These are phyloP conservation scores for Allium fistulosum DNA, from an alignment of 106 monocot genomes.

Conservation along the genomic window DNA sequence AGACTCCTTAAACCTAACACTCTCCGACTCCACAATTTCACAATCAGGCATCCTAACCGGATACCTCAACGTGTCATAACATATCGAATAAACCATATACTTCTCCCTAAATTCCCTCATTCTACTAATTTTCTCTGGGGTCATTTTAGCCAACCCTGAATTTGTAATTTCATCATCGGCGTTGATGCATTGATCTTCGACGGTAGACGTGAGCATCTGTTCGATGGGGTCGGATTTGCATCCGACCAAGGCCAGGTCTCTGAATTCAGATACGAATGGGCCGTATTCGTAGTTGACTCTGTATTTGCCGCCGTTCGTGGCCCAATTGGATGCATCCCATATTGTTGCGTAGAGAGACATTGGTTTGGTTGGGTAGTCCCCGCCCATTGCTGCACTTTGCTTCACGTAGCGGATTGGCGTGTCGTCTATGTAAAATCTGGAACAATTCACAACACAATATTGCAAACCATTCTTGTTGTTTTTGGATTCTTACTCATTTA, in stretches of 20 bases:
- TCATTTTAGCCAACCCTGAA: constrained; percentile 9
- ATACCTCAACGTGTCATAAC: constrained; percentile 39
- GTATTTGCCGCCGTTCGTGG: constrained; percentile 73
- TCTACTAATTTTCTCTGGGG: constrained; percentile 22
- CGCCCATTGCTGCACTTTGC: constrained; percentile 36
- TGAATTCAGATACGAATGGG: constrained; percentile 70
- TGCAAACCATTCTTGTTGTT: no score
- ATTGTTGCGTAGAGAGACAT: constrained; percentile 96
- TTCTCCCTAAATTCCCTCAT: constrained; percentile 40
- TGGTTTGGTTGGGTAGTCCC: constrained; percentile 82
- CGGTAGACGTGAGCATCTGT: not conserved
- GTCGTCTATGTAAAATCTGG: constrained; percentile 81
- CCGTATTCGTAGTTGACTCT: constrained; percentile 66
- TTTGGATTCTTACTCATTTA: no score
- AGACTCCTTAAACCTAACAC: constrained; percentile 22
- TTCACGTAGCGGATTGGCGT: constrained; percentile 65
- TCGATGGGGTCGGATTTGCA: constrained; percentile 48
- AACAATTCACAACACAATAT: not conserved
- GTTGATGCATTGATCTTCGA: constrained; percentile 16
- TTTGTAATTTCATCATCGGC: constrained; percentile 17
- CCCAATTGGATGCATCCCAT: constrained; percentile 93
- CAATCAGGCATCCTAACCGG: constrained; percentile 36
- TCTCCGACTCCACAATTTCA: constrained; percentile 32
- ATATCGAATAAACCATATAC: constrained; percentile 49
- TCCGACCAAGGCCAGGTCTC: constrained; percentile 51